Conservation (phyloP, 441 rosid species). For the Brassica balearica region DNA sequence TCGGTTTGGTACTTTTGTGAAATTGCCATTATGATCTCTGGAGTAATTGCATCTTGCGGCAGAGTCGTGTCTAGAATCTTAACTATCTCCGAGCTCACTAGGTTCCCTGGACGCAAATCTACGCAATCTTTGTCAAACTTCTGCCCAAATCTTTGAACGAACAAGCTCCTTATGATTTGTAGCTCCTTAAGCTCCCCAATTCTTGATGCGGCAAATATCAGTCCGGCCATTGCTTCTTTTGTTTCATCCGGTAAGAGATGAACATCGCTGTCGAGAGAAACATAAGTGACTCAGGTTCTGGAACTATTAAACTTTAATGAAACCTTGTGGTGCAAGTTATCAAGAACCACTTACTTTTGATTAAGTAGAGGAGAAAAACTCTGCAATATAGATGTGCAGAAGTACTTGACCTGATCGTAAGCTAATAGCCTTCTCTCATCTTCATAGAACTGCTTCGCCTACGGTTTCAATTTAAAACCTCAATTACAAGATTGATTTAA, state of each 20-base stretch:
- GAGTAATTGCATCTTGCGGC: slow-evolving; percentile 20
- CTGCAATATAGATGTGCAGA: slow-evolving; percentile 34
- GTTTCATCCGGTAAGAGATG: slow-evolving; percentile 37
- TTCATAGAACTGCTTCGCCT: slow-evolving; percentile 43
- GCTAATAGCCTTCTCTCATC: slow-evolving; percentile 47
- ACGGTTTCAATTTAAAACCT: background rate
- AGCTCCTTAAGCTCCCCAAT: slow-evolving; percentile 57
- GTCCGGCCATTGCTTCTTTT: slow-evolving; percentile 48
- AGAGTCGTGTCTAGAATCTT: slow-evolving; percentile 37
- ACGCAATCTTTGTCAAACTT: slow-evolving; percentile 44
- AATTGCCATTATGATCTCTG: slow-evolving; percentile 28
- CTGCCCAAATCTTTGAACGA: slow-evolving; percentile 45
- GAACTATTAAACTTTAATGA: background rate
- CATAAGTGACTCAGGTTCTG: background rate
- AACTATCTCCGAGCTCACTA: slow-evolving; percentile 41
- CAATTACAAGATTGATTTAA: background rate
- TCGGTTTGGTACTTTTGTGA: slow-evolving; percentile 23
- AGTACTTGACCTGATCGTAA: slow-evolving; percentile 45
- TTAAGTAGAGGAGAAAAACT: slow-evolving; percentile 29
- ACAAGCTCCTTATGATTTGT: slow-evolving; percentile 38
- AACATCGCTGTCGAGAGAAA: slow-evolving; percentile 32
- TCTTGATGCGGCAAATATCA: slow-evolving; percentile 56
- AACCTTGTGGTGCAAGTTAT: slow-evolving; percentile 8
- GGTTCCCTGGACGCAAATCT: slow-evolving; percentile 42
- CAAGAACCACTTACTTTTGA: slow-evolving; percentile 35